Conservation (phyloP, 176 grass and related monocot genomes). For the Eleusine coracana region DNA sequence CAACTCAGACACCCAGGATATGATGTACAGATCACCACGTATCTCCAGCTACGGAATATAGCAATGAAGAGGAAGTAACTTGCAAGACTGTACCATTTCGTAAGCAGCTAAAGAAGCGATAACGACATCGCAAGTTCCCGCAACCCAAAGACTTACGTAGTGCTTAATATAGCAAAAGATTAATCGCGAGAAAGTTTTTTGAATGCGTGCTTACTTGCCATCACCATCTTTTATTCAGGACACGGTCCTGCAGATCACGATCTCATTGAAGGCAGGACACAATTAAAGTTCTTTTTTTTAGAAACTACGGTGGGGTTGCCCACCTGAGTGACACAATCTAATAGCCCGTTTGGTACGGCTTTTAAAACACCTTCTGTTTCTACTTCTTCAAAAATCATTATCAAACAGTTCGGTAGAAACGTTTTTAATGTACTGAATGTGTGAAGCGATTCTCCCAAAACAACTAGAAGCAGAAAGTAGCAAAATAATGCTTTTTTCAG, state of each 20-base stretch:
- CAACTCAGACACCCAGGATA: neutral
- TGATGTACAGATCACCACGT: neutral
- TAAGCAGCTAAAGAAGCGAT: constrained; percentile 1
- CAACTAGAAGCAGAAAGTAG: too few relatives aligned
- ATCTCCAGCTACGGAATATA: neutral
- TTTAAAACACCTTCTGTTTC: too few relatives aligned
- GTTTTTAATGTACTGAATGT: too few relatives aligned
- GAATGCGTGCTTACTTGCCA: neutral
- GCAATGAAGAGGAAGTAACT: neutral
- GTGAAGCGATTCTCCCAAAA: too few relatives aligned
- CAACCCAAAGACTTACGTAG: neutral
- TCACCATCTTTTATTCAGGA: neutral
- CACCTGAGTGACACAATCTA: too few relatives aligned
- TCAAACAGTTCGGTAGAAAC: too few relatives aligned
- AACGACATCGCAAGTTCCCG: neutral
- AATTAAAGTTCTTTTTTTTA: too few relatives aligned
- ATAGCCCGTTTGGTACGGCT: too few relatives aligned
- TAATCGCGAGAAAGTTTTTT: neutral
- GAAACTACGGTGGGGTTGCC: too few relatives aligned
- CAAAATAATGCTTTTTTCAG: too few relatives aligned
- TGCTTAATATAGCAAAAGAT: neutral
- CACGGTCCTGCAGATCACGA: neutral
- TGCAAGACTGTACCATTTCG: neutral
- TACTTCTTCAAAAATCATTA: too few relatives aligned
- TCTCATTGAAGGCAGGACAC: neutral